Evolutionary conservation across 208 protist genomes (phyloP), one percentile per base, ranked within the genome.

Genomic region (Phytomonas sp.): DNA sequence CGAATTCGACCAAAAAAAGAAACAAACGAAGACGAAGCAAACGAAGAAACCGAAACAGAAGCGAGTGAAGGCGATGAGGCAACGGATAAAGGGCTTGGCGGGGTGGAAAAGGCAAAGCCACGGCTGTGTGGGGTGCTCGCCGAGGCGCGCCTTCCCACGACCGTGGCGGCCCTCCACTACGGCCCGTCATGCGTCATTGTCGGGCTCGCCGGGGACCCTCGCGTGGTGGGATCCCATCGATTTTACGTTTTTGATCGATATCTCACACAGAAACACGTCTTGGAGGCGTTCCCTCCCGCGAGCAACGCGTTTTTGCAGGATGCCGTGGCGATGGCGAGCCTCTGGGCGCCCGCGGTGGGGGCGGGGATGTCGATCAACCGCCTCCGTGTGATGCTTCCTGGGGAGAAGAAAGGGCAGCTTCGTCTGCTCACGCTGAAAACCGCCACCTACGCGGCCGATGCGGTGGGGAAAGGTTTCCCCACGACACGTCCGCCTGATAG

Each of bases 351-450:
- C 4, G 70, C 68, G n/a, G 67, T 66, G 32, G 77, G 68, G 0
- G 76, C 76, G 3, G 72, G 73, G 31, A 68, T 81, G 65, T 28
- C 60, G 20, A 68, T 80, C 60, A 36, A 69, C 51, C 67, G 73
- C 23, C 74, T 85, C 33, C 77, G 79, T 28, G 67, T 84, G 26
- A 61, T 92, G 66, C 68, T 87, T 23, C 79, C 85, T 1, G 82
- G 82, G 13, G 66, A 76, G 20, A 68, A 71, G 62, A 78, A 68
- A 26, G 83, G 83, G 28, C 69, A 73, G 29, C 75, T 92, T 29
- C 77, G 83, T 5, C 74, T 81, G 9, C 80, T 85, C 33, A 79
- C 78, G 37, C 72, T 79, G 51, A 78, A 75, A 56, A 51, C 67
- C 13, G 73, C 70, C 9, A n/a, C 37, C 37, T 51, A 62, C 17